phyloP scores from a whole-genome alignment of 2,329 filamentous ascomycete genomes.

The Pseudogymnoascus sp. region DNA sequence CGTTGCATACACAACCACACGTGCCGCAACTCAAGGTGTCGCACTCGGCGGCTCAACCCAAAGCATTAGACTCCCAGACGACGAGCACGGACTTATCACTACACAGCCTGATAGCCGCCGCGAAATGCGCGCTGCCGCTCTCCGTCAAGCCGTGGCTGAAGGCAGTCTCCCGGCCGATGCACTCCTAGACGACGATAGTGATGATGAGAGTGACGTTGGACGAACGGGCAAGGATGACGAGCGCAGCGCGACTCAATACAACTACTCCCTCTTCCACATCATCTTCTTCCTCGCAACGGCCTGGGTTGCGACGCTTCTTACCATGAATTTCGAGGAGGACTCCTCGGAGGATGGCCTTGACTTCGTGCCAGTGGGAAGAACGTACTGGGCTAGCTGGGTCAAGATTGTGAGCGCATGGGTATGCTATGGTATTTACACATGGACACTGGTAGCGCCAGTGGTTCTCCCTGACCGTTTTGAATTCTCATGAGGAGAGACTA shows the following conservation, averaged over 20 bases:
- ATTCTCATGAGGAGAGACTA: conserved; percentile 30
- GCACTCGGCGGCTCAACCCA: conserved; percentile 58
- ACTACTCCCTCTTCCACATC: conserved; percentile 89
- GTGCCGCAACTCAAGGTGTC: conserved; percentile 84
- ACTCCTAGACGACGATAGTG: conserved; percentile 60
- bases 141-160: conserved; percentile 85
- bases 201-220: conserved; percentile 54
- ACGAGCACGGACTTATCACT: conserved; percentile 82
- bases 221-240: conserved; percentile 75
- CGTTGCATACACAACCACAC: conserved; percentile 93
- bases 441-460: conserved; percentile 84
- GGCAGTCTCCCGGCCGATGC: conserved; percentile 88
- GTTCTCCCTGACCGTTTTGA: conserved; percentile 82
- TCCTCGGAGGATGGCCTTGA: conserved; percentile 59
- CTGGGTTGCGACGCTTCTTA: conserved; percentile 89
- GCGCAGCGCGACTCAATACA: conserved; percentile 84
- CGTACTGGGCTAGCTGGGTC: conserved; percentile 97
- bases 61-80: conserved; percentile 55
- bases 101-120: conserved; percentile 72
- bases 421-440: conserved; percentile 88
- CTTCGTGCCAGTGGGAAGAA: conserved; percentile 88
- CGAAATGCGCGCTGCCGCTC: conserved; percentile 87
- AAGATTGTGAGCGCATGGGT: conserved; percentile 98
- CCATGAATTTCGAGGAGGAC: conserved; percentile 66
- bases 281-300: conserved; percentile 96